These are phyloP conservation scores for Lactarius vividus DNA, from an alignment of 768 basidiomycete genomes.

Conservation along the genomic window DNA sequence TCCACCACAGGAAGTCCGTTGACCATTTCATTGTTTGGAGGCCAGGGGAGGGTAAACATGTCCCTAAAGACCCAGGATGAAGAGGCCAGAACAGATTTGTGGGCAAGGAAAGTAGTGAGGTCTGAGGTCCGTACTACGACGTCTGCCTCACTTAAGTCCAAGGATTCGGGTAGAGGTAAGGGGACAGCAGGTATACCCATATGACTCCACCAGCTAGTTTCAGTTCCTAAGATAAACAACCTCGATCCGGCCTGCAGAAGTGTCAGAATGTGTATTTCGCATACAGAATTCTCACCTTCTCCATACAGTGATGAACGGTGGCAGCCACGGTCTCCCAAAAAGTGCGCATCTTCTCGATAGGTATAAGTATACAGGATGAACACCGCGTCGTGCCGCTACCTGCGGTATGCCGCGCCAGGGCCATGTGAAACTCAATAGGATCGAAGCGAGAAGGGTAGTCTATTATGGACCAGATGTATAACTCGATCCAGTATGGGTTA, in stretches of 20 bases:
- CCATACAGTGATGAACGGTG: background rate
- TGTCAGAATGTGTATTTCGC: background rate
- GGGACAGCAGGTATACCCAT: background rate
- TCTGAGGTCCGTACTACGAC: background rate
- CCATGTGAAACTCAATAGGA: slow-evolving; percentile 5
- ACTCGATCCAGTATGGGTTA: background rate
- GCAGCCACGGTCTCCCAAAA: background rate
- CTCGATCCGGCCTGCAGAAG: background rate
- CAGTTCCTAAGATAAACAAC: background rate
- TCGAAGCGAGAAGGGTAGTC: background rate
- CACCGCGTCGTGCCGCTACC: background rate
- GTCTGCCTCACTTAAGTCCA: background rate
- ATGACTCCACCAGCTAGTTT: background rate
- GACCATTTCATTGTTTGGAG: slow-evolving; percentile 9
- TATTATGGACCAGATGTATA: background rate
- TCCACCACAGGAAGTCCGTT: slow-evolving; percentile 17
- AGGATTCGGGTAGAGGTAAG: slow-evolving; percentile 32
- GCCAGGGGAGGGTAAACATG: slow-evolving; percentile 35
- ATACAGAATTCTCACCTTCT: background rate
- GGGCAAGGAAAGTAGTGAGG: background rate
- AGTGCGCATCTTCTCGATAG: background rate
- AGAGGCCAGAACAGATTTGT: slow-evolving; percentile 11
- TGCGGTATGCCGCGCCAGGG: background rate
- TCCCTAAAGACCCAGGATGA: slow-evolving; percentile 37
- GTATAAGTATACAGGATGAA: background rate